Evolutionary conservation across 345 rosid species (phyloP), one percentile per base, ranked within the genome.

Genomic region (Moricandia moricandioides): DNA sequence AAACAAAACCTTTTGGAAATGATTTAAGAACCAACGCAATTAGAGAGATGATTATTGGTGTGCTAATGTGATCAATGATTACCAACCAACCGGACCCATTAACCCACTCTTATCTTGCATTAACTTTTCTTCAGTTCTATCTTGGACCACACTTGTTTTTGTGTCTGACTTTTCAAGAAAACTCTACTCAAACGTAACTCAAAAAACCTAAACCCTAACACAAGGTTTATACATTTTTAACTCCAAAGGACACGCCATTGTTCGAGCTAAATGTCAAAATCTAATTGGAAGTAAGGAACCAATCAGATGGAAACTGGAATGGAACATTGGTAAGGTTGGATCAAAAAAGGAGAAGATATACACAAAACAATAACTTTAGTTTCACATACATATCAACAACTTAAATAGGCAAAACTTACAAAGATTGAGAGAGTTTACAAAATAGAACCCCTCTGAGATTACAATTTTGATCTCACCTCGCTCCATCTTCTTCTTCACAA

Each of bases 341-440:
- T 27, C 16, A 57, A 29, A n/a, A 43, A 13, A 62, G 27, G 65
- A 62, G 60, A 58, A 61, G 45, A 62, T 26, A 37, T 55, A 59
- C 51, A 40, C 39, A 29, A 51, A 62, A 76, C 49, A 70, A 70
- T 17, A 64, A 63, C 43, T 62, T 56, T 47, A 16, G 66, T 8
- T 56, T 77, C 80, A 70, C 71, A 56, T 70, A 16, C 8, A 12
- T 45, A 77, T 58, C 70, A 76, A 55, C 33, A 77, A 56, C 67
- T 49, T 62, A 66, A 66, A 78, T 3, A 71, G 69, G 73, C 81
- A 72, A 78, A 72, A 78, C 81, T 78, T 78, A 78, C 81, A 78
- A 72, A 78, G 81, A 78, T 3, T 7, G 71, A 67, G 39, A 47
- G 72, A 59, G 40, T 16, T 31, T 24, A 77, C 75, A 67, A 77